phyloP scores from a whole-genome alignment of 2,329 filamentous ascomycete genomes.

The Aspergillaceae sp. region DNA sequence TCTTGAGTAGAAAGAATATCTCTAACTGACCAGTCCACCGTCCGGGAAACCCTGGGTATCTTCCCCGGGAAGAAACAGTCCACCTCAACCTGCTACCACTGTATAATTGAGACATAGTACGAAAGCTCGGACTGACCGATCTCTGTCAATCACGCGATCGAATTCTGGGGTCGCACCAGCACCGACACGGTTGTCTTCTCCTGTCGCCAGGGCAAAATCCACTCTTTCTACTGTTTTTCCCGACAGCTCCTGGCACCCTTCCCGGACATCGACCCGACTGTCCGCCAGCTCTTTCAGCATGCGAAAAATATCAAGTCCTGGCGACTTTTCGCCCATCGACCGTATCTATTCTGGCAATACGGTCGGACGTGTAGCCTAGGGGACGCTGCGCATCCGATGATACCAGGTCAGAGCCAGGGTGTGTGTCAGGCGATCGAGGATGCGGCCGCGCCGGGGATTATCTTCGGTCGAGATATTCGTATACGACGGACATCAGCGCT shows the following conservation, averaged over 20 bases:
- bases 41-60: slow-evolving; percentile 18
- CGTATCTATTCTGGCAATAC: slow-evolving; percentile 22
- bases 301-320: slow-evolving; percentile 20
- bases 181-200: slow-evolving; percentile 36
- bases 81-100: slow-evolving; percentile 29
- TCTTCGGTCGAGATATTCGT: slow-evolving; percentile 22
- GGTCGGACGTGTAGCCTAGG: slow-evolving; percentile 21
- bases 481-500: slow-evolving; percentile 11
- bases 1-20: not conserved
- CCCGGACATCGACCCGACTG: slow-evolving; percentile 13
- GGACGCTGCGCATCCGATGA: slow-evolving; percentile 28
- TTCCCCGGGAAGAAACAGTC: slow-evolving; percentile 25
- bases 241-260: slow-evolving; percentile 18
- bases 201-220: slow-evolving; percentile 29
- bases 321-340: slow-evolving; percentile 18
- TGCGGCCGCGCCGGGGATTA: slow-evolving; percentile 29
- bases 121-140: slow-evolving; percentile 18
- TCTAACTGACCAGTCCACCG: slow-evolving; percentile 8
- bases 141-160: slow-evolving; percentile 24
- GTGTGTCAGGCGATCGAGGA: slow-evolving; percentile 37
- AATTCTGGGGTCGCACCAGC: slow-evolving; percentile 29
- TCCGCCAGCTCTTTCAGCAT: slow-evolving; percentile 15
- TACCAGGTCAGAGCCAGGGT: slow-evolving; percentile 25
- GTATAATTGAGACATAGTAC: slow-evolving; percentile 17
- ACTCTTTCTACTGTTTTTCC: slow-evolving; percentile 35